phyloP scores from a whole-genome alignment of 1,284 basidiomycete genomes.

The Irpex lacteus region DNA sequence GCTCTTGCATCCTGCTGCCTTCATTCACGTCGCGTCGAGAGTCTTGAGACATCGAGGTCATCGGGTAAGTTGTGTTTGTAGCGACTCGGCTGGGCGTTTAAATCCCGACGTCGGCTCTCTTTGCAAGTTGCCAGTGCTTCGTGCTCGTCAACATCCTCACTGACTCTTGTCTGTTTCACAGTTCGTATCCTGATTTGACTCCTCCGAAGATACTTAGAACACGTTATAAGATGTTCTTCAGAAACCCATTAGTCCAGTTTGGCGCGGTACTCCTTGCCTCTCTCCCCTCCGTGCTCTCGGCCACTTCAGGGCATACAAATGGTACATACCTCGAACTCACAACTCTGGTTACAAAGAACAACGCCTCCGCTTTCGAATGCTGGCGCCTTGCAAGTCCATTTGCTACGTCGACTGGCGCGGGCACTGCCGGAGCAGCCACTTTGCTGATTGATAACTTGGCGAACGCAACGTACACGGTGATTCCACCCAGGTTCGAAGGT shows the following conservation, averaged over 20 bases:
- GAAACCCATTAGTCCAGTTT: not conserved
- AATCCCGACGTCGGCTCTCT: not conserved
- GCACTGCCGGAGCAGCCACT: conserved; percentile 21
- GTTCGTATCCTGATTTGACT: not conserved
- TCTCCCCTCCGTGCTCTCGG: not conserved
- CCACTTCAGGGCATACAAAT: not conserved
- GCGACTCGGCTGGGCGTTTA: not conserved
- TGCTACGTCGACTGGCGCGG: conserved; percentile 17
- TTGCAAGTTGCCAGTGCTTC: not conserved
- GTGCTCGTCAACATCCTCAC: not conserved
- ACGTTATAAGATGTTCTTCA: not conserved
- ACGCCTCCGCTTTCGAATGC: conserved; percentile 21
- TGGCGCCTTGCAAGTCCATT: conserved; percentile 23
- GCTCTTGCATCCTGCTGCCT: not conserved
- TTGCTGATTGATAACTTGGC: conserved; percentile 22
- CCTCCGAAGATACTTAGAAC: not conserved
- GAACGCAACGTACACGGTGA: conserved; percentile 24
- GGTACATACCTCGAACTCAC: conserved; percentile 19
- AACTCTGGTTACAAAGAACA: conserved; percentile 17
- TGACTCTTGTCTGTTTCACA: not conserved
- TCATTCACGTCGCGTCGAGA: not conserved
- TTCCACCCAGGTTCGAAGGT: conserved; percentile 21
- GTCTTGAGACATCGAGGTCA: not conserved
- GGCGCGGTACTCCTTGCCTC: not conserved
- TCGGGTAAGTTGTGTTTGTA: not conserved